A percentile compares a stretch with the other conserved stretches of the same genome.
Evolutionary conservation across 257 asterid genomes (phyloP).

Genomic region (Nicotiana benthamiana): DNA sequence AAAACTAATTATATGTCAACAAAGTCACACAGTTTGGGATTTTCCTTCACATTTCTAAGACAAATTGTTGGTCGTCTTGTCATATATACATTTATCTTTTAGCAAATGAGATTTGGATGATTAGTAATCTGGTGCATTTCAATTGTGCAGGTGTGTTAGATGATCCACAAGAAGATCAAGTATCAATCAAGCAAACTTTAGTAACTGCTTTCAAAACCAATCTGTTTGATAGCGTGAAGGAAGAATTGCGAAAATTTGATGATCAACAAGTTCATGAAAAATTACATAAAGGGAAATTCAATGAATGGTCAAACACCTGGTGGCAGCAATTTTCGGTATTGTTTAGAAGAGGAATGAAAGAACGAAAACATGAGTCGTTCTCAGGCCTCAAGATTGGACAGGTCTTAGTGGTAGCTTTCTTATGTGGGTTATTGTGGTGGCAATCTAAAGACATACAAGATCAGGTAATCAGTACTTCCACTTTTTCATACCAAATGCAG

Average conservation of each 20-base stretch:
- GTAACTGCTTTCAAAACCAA: conserved; percentile 36
- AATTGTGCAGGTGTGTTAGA: conserved; percentile 42
- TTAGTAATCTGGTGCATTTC: not conserved
- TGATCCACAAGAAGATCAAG: conserved; percentile 39
- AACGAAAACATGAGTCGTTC: conserved; percentile 63
- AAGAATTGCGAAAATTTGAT: conserved; percentile 23
- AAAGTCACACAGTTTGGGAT: not conserved
- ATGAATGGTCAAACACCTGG: conserved; percentile 62
- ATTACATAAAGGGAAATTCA: conserved; percentile 15
- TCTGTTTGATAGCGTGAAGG: conserved; percentile 25
- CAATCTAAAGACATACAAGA: conserved; percentile 60
- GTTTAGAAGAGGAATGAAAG: conserved; percentile 60
- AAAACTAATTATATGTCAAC: not conserved
- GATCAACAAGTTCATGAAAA: not conserved
- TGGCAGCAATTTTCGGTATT: conserved; percentile 59
- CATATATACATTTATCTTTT: not conserved
- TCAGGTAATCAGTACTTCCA: conserved; percentile 36
- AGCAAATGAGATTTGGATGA: not conserved
- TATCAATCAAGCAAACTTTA: conserved; percentile 35
- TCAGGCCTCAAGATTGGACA: conserved; percentile 48
- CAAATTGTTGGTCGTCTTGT: not conserved
- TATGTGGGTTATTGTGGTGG: conserved; percentile 75
- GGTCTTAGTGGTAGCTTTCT: conserved; percentile 39
- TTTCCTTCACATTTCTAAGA: not conserved
- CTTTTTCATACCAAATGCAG: not conserved